Percentiles rank a stretch among this genome's conserved stretches.
phyloP scores from a whole-genome alignment of 345 rosid species.

The Barbarea vulgaris region DNA sequence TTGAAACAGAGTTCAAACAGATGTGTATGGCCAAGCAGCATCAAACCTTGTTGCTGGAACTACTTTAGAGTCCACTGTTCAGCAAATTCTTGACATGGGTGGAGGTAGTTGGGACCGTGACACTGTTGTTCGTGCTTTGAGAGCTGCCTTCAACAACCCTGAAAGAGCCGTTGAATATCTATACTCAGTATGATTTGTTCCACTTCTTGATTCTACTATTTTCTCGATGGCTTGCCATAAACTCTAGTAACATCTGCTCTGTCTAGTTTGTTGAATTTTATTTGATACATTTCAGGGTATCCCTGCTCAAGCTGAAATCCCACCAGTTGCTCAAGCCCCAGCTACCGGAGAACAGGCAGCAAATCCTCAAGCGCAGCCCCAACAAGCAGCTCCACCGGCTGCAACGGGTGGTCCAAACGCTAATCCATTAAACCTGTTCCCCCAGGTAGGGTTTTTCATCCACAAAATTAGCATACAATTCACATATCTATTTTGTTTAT shows the following conservation, averaged over 20 bases:
- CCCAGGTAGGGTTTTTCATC: constrained; percentile 31
- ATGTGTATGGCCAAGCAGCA: constrained; percentile 86
- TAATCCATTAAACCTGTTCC: constrained; percentile 42
- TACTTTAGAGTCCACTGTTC: constrained; percentile 72
- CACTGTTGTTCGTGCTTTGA: constrained; percentile 80
- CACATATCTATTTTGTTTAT: neutral
- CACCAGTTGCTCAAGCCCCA: constrained; percentile 39
- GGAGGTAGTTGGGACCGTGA: constrained; percentile 97
- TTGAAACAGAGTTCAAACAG: constrained; percentile 57
- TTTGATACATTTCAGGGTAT: constrained; percentile 33
- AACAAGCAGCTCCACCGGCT: constrained; percentile 39
- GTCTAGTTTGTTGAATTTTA: neutral
- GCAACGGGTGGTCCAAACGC: constrained; percentile 44
- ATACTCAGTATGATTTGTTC: constrained; percentile 63
- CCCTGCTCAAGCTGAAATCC: constrained; percentile 46
- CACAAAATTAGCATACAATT: neutral
- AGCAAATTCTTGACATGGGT: constrained; percentile 96
- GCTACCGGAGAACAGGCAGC: constrained; percentile 39
- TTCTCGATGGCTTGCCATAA: neutral
- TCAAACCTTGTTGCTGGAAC: constrained; percentile 92
- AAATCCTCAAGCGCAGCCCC: constrained; percentile 37
- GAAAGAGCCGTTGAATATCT: constrained; percentile 98
- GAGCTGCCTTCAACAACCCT: constrained; percentile 94
- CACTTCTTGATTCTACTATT: neutral
- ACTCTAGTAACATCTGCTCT: neutral